Base-by-base conservation (phyloP, 2,329 filamentous ascomycete genomes). In the Neofusicoccum ribis region DNA sequence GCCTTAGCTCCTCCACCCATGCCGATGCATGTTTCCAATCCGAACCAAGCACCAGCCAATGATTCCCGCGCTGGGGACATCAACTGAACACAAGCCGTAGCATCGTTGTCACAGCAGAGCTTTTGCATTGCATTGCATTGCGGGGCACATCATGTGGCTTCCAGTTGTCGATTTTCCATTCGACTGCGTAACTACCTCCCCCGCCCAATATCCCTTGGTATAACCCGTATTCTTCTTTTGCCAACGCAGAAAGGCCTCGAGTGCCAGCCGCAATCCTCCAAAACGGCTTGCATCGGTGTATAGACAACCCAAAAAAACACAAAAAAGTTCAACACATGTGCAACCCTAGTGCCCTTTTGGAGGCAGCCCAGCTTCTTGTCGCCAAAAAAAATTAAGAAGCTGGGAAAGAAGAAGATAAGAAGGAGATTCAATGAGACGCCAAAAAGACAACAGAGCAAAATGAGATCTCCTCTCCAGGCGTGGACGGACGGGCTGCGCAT, bases 271-370 rank as follows among this genome's bases (percentile, higher is more conserved):
- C 34, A n/a, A 47, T 60, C 56, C 47, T 60, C 56, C 56, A 60
- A 50, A 50, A 51, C 50, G 59, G 44, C 23, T 43, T 62, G 59
- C 59, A 51, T 41, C 59, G 11, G 20, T 41, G 34, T 62, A 62
- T 62, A 46, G 51, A 62, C 59, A 62, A 51, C 46, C 20, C 56
- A 41, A 20, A 36, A 46, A 44, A 15, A 17, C 14, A 27, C 46
- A 60, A 60, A 36, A 46, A 44, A 60, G 39, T 46, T 31, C 43
- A 39, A 47, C 41, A 47, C 56, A 37, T 60, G 56, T 60, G 56
- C 56, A 47, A 46, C 56, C 56, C 56, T 60, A 60, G n/a, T 27
- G 61, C 61, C 61, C 61, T 63, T 63, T 63, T 63, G 61, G 39
- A 51, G 50, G 31, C 39, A 27, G 31, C 61, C 49, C 47, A 23